Evolutionary conservation across 257 asterid genomes (phyloP), one percentile per base, ranked within the genome.

Genomic region (Jasminum sambac): DNA sequence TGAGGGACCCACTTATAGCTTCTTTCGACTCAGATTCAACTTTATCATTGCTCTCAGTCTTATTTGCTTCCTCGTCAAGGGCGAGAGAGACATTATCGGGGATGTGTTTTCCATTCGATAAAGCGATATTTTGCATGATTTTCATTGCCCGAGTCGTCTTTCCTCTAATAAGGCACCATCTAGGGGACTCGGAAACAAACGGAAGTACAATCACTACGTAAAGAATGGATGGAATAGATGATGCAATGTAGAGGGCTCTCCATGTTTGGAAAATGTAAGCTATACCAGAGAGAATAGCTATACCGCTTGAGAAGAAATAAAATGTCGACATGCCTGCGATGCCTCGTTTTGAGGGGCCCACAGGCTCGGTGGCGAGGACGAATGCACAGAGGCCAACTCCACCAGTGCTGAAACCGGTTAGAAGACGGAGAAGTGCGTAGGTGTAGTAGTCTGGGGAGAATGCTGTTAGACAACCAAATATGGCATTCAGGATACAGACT

Each of bases 371-470:
- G 24, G 98, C 84, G 0, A 90, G 93, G 75, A 92, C 97, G 70
- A 92, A 90, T 12, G 96, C 83, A 40, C 97, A 88, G 30, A 92
- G 95, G 79, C 98, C 98, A 4, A 84, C 90, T 0, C 98, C 97
- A 24, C 98, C 97, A 0, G 93, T 90, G 85, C 97, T 90, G 82
- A 86, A 90, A 21, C 98, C 98, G 36, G 97, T 86, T 40, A 92
- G 90, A 65, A 92, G 37, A 42, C 97, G 96, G 68, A 83, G 21
- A 39, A 84, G 26, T 60, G 83, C 86, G 60, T 92, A 92, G 71
- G 38, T 76, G 82, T 77, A 80, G 72, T 85, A 92, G 82, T 72
- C 30, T 0, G 95, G 90, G 4, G 98, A 88, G 50, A 84, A 16
- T 0, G 98, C 86, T 3, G 97, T 92, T 0, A 87, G 72, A 74